Conservation (phyloP, 2,329 filamentous ascomycete genomes). For the Ascochyta fabae region DNA sequence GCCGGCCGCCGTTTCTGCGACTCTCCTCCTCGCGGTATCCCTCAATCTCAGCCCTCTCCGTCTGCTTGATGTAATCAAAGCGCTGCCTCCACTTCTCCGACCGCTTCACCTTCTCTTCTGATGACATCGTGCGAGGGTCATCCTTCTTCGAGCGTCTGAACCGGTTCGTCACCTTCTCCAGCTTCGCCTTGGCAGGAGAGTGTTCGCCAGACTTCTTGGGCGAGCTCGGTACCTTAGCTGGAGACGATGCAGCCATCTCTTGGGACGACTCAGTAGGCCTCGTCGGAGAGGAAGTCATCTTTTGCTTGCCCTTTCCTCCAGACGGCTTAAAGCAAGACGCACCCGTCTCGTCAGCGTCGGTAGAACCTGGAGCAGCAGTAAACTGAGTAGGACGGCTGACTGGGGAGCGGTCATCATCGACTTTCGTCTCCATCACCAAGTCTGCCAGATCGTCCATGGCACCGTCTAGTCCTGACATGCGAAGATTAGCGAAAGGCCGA, state of each 20-base stretch:
- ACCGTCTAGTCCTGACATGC: slow-evolving; percentile 46
- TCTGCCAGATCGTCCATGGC: slow-evolving; percentile 49
- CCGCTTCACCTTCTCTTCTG: slow-evolving; percentile 45
- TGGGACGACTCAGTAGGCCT: slow-evolving; percentile 25
- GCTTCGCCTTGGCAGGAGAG: slow-evolving; percentile 55
- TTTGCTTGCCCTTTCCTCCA: slow-evolving; percentile 43
- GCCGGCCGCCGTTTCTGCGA: slow-evolving; percentile 11
- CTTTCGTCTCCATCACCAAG: slow-evolving; percentile 29
- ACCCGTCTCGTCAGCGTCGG: slow-evolving; percentile 27
- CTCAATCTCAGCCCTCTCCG: slow-evolving; percentile 38
- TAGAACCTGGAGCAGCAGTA: background rate
- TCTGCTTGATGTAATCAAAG: slow-evolving; percentile 43
- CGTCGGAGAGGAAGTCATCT: slow-evolving; percentile 30
- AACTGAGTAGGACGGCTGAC: slow-evolving; percentile 13
- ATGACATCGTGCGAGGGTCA: slow-evolving; percentile 46
- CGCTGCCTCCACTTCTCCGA: slow-evolving; percentile 47
- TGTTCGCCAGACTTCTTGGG: slow-evolving; percentile 47
- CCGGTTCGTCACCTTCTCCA: slow-evolving; percentile 56
- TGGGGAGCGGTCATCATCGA: slow-evolving; percentile 20
- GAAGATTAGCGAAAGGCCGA: slow-evolving; percentile 33
- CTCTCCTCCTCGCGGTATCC: slow-evolving; percentile 22
- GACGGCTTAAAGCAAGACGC: slow-evolving; percentile 43
- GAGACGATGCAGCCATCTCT: slow-evolving; percentile 31
- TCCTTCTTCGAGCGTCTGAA: slow-evolving; percentile 49
- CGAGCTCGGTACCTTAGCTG: slow-evolving; percentile 33